Conservation (phyloP, 73 alveolate genomes). For the Stentor roeselii region DNA sequence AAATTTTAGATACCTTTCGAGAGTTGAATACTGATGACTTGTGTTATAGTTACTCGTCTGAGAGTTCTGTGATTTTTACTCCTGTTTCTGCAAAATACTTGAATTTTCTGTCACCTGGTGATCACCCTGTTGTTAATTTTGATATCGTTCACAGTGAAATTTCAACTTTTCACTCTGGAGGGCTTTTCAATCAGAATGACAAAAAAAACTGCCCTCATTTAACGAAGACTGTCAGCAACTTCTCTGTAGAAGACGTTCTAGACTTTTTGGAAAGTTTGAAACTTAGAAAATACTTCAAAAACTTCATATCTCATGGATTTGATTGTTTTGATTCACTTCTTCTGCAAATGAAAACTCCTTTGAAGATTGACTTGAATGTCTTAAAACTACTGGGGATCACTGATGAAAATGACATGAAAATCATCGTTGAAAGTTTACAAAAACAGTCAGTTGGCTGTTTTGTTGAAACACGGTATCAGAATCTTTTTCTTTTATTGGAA, state of each 20-base stretch:
- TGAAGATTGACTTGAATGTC: background rate
- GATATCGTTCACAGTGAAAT: too few relatives aligned
- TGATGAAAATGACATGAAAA: background rate
- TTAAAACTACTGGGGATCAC: background rate
- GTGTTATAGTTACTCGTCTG: too few relatives aligned
- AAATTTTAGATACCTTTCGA: background rate
- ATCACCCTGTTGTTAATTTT: too few relatives aligned
- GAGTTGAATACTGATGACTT: too few relatives aligned
- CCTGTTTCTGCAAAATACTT: too few relatives aligned
- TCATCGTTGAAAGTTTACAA: background rate
- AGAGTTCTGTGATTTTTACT: too few relatives aligned
- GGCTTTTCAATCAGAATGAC: too few relatives aligned
- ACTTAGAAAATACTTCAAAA: background rate
- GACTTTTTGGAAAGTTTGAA: background rate
- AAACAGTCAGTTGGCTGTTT: background rate
- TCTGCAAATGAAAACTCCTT: background rate
- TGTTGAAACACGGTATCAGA: background rate
- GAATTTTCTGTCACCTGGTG: too few relatives aligned
- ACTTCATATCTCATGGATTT: background rate
- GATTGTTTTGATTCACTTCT: background rate
- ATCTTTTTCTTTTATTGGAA: background rate
- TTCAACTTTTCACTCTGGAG: too few relatives aligned
- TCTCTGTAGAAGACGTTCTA: background rate
- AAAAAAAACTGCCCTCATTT: too few relatives aligned
- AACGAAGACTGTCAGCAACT: background rate